These are phyloP conservation scores for Mycena chlorophos DNA, from an alignment of 768 basidiomycete species.

Conservation along the genomic window DNA sequence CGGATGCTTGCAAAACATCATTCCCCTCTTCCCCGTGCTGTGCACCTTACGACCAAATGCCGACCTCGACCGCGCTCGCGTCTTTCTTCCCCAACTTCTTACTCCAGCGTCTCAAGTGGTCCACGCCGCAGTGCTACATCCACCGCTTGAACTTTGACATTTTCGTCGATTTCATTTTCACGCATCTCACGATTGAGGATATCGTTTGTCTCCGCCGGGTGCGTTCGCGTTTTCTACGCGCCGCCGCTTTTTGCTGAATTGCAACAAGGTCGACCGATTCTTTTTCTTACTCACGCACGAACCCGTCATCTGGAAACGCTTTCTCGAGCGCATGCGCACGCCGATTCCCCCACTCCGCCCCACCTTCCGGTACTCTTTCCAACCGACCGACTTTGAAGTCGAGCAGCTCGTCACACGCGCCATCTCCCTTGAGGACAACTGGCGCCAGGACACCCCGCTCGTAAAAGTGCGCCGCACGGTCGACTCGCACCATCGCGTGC, in stretches of 20 bases:
- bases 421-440: slow-evolving; percentile 60
- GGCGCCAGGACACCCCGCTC: slow-evolving; percentile 44
- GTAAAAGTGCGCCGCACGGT: slow-evolving; percentile 30
- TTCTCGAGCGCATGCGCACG: slow-evolving; percentile 53
- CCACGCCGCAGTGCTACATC: slow-evolving; percentile 24
- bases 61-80: slow-evolving; percentile 13
- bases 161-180: slow-evolving; percentile 45
- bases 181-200: slow-evolving; percentile 46
- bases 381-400: slow-evolving; percentile 42
- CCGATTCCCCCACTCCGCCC: slow-evolving; percentile 64
- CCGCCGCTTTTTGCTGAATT: background rate
- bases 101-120: slow-evolving; percentile 19
- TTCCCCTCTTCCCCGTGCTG: slow-evolving; percentile 9
- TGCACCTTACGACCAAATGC: slow-evolving; percentile 12
- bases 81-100: slow-evolving; percentile 27
- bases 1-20: background rate
- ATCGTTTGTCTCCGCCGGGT: slow-evolving; percentile 48
- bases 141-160: slow-evolving; percentile 41
- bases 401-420: slow-evolving; percentile 64
- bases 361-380: slow-evolving; percentile 45
- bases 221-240: slow-evolving; percentile 10
- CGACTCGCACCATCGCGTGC: slow-evolving; percentile 38
- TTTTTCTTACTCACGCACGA: slow-evolving; percentile 68
- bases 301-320: slow-evolving; percentile 68
- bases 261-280: slow-evolving; percentile 53